Conservation (phyloP, 768 basidiomycete species). For the Neoboletus magnificus region DNA sequence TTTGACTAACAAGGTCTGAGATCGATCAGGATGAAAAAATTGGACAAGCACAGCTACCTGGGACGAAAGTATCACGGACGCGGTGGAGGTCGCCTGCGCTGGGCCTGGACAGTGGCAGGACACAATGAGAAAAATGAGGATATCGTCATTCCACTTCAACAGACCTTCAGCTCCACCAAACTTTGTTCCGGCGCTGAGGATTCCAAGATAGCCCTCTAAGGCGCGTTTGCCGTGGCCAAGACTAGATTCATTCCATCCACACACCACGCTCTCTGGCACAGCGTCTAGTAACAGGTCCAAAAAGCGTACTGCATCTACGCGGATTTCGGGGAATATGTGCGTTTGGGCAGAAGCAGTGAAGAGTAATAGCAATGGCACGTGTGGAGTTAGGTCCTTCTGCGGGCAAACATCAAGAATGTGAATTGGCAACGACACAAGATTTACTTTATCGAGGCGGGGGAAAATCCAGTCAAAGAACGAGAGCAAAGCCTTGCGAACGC, state of each 20-base stretch:
- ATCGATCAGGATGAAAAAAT: neutral
- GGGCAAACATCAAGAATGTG: constrained; percentile 6
- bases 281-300: constrained; percentile 69
- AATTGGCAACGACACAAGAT: constrained; percentile 8
- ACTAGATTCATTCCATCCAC: constrained; percentile 60
- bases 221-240: constrained; percentile 58
- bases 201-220: constrained; percentile 77
- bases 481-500: constrained; percentile 71
- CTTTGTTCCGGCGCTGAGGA: constrained; percentile 65
- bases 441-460: constrained; percentile 55
- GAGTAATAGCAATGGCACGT: constrained; percentile 71
- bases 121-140: neutral
- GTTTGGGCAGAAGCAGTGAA: constrained; percentile 90
- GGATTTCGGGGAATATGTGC: constrained; percentile 93
- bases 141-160: constrained; percentile 1
- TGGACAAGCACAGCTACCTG: constrained; percentile 39
- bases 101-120: constrained; percentile 17
- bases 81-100: constrained; percentile 51
- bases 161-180: constrained; percentile 57
- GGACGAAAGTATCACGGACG: constrained; percentile 62
- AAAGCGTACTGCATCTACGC: constrained; percentile 83
- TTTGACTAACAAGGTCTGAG: constrained; percentile 54
- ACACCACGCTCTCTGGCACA: constrained; percentile 64
- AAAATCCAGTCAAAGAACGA: constrained; percentile 73
- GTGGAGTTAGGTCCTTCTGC: constrained; percentile 71